A percentile compares a stretch with the other conserved stretches of the same genome.
Evolutionary conservation across 306 rosid species (phyloP).

Genomic region (Morella rubra): DNA sequence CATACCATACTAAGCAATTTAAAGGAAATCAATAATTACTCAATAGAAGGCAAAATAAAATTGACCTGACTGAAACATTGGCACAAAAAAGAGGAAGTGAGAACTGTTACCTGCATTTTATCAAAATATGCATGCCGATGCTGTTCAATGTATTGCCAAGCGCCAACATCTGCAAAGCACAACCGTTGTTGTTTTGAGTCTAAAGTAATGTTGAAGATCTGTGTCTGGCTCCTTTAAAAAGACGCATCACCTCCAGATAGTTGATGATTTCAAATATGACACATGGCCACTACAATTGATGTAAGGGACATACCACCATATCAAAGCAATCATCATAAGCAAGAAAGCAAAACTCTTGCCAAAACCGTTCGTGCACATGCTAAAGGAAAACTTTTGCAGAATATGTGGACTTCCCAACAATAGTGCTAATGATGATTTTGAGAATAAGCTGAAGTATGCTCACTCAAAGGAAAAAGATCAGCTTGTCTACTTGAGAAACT

Average conservation of each 20-base stretch:
- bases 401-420: background rate
- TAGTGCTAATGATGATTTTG: background rate
- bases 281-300: background rate
- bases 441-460: too few relatives aligned
- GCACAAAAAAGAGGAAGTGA: background rate
- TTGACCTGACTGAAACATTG: background rate
- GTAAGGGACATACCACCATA: too few relatives aligned
- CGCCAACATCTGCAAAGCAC: slow-evolving; percentile 70
- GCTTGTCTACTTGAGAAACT: too few relatives aligned
- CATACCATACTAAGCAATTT: background rate
- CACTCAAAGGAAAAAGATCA: too few relatives aligned
- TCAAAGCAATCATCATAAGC: too few relatives aligned
- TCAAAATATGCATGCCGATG: slow-evolving; percentile 84
- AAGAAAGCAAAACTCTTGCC: too few relatives aligned
- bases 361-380: background rate
- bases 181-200: slow-evolving; percentile 23
- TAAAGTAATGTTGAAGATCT: background rate
- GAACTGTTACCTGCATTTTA: slow-evolving; percentile 73
- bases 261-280: background rate
- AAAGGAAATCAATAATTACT: background rate
- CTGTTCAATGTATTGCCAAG: slow-evolving; percentile 85
- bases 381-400: background rate
- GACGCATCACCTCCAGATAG: background rate
- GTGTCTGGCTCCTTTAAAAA: slow-evolving; percentile 6
- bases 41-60: slow-evolving; percentile 9